Percentiles rank a stretch among this genome's conserved stretches.
These are phyloP conservation scores for Scheffersomyces lignosus DNA, from an alignment of 805 yeast species.

Conservation along the genomic window DNA sequence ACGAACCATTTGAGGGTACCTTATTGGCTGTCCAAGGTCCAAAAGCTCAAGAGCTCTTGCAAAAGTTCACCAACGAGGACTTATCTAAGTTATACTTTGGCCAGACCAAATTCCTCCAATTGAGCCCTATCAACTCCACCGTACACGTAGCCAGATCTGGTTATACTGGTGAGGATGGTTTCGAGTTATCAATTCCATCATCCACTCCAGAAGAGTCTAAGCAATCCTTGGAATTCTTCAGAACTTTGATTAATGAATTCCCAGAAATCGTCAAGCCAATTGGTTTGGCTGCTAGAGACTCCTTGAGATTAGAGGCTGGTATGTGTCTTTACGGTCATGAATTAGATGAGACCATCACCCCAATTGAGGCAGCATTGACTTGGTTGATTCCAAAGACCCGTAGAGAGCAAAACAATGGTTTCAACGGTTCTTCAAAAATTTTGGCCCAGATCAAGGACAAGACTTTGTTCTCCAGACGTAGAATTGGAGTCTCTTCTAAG, in stretches of 20 bases:
- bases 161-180: slow-evolving; percentile 98
- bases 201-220: slow-evolving; percentile 36
- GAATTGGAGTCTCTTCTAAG: slow-evolving; percentile 73
- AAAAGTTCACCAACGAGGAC: slow-evolving; percentile 59
- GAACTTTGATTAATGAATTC: slow-evolving; percentile 51
- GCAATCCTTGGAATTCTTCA: slow-evolving; percentile 59
- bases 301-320: slow-evolving; percentile 94
- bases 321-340: slow-evolving; percentile 98
- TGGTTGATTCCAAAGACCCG: slow-evolving; percentile 89
- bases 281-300: slow-evolving; percentile 98
- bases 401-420: slow-evolving; percentile 50
- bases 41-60: slow-evolving; percentile 64
- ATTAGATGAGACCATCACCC: slow-evolving; percentile 73
- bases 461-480: slow-evolving; percentile 47
- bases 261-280: slow-evolving; percentile 72
- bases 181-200: slow-evolving; percentile 79
- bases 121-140: slow-evolving; percentile 41
- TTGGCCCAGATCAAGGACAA: slow-evolving; percentile 71
- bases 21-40: slow-evolving; percentile 95
- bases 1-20: slow-evolving; percentile 61
- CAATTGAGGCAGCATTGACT: slow-evolving; percentile 83
- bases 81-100: slow-evolving; percentile 74
- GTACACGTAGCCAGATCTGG: slow-evolving; percentile 93
- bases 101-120: slow-evolving; percentile 49
- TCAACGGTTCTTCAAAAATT: slow-evolving; percentile 77